Evolutionary conservation across 148 eudicot genomes (phyloP).

Genomic region (Rhododendron williamsianum): DNA sequence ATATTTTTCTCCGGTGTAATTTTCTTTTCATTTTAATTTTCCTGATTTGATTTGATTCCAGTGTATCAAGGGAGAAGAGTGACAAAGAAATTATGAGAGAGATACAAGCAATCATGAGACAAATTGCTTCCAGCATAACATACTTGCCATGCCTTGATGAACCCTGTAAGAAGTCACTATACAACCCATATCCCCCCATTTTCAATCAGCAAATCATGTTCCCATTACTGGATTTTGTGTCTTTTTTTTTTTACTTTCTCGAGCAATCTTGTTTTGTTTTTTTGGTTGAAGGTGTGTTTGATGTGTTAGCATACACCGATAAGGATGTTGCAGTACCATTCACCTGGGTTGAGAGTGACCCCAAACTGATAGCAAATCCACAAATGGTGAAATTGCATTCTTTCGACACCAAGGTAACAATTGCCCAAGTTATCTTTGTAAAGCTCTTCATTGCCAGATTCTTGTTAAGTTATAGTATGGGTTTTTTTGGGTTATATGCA

Average conservation of each 20-base stretch:
- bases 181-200: neutral
- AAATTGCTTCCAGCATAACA: slow-evolving; percentile 90
- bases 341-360: slow-evolving; percentile 97
- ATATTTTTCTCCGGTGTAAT: neutral
- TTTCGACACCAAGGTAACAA: slow-evolving; percentile 84
- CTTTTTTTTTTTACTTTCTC: neutral
- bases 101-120: slow-evolving; percentile 98
- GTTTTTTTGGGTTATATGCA: slow-evolving; percentile 25
- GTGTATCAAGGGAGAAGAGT: slow-evolving; percentile 92
- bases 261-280: neutral
- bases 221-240: neutral
- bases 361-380: slow-evolving; percentile 82
- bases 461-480: neutral
- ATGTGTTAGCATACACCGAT: slow-evolving; percentile 91
- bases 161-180: slow-evolving; percentile 52
- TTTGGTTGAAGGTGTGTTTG: slow-evolving; percentile 61
- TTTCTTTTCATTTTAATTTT: neutral
- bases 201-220: neutral
- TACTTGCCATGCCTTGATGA: slow-evolving; percentile 97
- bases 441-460: neutral
- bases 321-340: slow-evolving; percentile 76
- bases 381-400: slow-evolving; percentile 95
- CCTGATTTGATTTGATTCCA: slow-evolving; percentile 20
- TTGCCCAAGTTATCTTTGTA: neutral
- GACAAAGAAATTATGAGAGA: slow-evolving; percentile 99